A percentile compares a stretch with the other conserved stretches of the same genome.
These are phyloP conservation scores for Lasiosphaeris hirsuta DNA, from an alignment of 495 filamentous ascomycete species.

Conservation along the genomic window DNA sequence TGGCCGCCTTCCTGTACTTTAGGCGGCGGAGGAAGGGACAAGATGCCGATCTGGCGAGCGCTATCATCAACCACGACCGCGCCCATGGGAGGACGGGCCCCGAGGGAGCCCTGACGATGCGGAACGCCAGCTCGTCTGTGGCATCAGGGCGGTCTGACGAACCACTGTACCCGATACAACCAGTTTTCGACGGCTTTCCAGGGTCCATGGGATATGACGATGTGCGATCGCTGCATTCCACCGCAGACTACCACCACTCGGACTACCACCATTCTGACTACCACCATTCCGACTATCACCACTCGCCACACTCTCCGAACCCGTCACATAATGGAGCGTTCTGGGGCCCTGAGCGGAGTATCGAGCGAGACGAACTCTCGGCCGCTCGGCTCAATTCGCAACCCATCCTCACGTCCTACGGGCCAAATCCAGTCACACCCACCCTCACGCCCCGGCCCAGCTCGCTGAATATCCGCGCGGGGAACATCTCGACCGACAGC, in stretches of 20 bases:
- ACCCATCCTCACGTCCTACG: constrained; percentile 27
- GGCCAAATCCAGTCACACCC: constrained; percentile 34
- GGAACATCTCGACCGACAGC: constrained; percentile 20
- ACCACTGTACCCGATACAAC: constrained; percentile 28
- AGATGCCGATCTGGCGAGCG: constrained; percentile 13
- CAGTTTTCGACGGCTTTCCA: constrained; percentile 31
- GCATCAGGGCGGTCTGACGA: constrained; percentile 25
- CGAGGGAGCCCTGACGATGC: constrained; percentile 13
- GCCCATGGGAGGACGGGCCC: constrained; percentile 21
- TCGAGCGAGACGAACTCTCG: constrained; percentile 29
- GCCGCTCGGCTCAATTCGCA: constrained; percentile 30
- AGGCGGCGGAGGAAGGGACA: constrained; percentile 22
- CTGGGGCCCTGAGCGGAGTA: constrained; percentile 18
- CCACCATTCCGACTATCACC: constrained; percentile 19
- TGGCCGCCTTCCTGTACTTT: constrained; percentile 30
- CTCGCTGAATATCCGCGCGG: constrained; percentile 15
- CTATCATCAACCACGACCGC: constrained; percentile 22
- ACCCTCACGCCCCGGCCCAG: constrained; percentile 26
- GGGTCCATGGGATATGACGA: constrained; percentile 37
- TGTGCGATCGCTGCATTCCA: constrained; percentile 23
- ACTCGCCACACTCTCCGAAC: constrained; percentile 29
- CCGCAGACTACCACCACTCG: constrained; percentile 14
- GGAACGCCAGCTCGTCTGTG: constrained; percentile 18
- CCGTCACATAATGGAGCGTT: constrained; percentile 13
- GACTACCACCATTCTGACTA: constrained; percentile 19